Percentiles rank a stretch among this genome's conserved stretches.
Conservation (phyloP, 2,329 filamentous ascomycete species). For the Colletotrichum sp. region DNA sequence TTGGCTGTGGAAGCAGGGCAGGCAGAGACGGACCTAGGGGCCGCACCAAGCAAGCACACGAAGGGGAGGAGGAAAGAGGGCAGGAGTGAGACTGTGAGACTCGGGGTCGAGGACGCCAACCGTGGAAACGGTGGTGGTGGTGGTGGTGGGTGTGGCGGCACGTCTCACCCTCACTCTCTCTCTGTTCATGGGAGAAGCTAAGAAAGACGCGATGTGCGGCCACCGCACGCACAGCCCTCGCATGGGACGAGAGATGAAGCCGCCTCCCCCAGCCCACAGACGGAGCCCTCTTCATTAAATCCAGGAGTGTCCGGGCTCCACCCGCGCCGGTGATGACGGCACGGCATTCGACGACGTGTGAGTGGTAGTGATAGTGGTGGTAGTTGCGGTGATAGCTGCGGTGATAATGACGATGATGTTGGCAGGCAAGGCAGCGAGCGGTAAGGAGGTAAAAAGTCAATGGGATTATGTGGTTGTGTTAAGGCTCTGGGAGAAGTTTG, state of each 20-base stretch:
- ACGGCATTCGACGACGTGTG: background rate
- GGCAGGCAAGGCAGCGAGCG: background rate
- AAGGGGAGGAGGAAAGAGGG: background rate
- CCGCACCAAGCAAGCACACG: background rate
- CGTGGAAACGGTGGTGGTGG: background rate
- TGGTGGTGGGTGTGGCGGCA: background rate
- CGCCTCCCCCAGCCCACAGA: slow-evolving; percentile 9
- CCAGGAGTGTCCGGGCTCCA: slow-evolving; percentile 8
- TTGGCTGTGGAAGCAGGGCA: background rate
- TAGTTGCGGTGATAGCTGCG: background rate
- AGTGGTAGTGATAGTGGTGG: background rate
- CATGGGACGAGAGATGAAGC: slow-evolving; percentile 16
- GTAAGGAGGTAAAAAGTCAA: background rate
- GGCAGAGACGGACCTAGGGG: background rate
- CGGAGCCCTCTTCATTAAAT: slow-evolving; percentile 15
- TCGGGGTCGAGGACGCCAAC: background rate
- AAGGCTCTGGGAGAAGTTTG: background rate
- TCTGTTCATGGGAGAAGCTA: background rate
- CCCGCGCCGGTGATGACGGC: slow-evolving; percentile 3
- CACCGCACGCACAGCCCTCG: slow-evolving; percentile 7
- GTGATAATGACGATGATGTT: background rate
- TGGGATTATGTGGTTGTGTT: background rate
- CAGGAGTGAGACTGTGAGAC: background rate
- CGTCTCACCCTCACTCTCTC: background rate
- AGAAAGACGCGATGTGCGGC: background rate